Base-by-base conservation (phyloP, 2,329 filamentous ascomycete species). In the Fusarium gaditjirri region DNA sequence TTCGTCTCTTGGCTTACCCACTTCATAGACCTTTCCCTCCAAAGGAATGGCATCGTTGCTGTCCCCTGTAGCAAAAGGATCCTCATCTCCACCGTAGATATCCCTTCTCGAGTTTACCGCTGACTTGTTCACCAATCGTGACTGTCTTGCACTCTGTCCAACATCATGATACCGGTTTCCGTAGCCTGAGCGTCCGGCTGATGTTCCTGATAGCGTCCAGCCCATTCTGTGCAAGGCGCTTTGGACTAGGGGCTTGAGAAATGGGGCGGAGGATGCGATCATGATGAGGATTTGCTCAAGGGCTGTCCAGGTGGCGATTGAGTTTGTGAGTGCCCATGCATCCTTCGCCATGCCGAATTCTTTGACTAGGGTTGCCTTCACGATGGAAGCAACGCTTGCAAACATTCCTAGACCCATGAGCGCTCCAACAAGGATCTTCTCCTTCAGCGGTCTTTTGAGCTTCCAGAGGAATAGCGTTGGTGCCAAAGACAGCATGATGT, bases 281-380 rank as follows among this genome's bases (percentile, higher is more conserved):
- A 69, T 69, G 42, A 69, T 64, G 17, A 69, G 66, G 17, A 69
- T 64, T 35, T 69, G 58, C 23, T 69, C 66, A 9, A 69, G 58
- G 6, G 65, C 65, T 5, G 67, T 65, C 65, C 49, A 65, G 5
- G 67, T 70, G 4, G 65, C 39, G 12, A 70, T 70, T 19, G 67
- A 47, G 25, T 65, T 70, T n/a, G 49, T 65, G 5, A 70, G 29
- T 1, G 67, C 65, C 67, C 65, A 69, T 33, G 44, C 42, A 29
- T 70, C 50, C 33, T 60, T 43, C 2, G 65, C 61, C 21, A 42
- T 31, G 27, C 65, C 65, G 9, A 47, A 47, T 33, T 56, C 65
- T 35, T 70, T 70, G 8, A 70, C 67, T 13, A 67, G 25, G 46
- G 46, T 67, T 10, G 64, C 64, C 10, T 67, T 67, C 3, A 67